A percentile compares a stretch with the other conserved stretches of the same genome.
These are phyloP conservation scores for Aspergillus aculeatinus DNA, from an alignment of 2,329 filamentous ascomycete genomes.

Conservation along the genomic window DNA sequence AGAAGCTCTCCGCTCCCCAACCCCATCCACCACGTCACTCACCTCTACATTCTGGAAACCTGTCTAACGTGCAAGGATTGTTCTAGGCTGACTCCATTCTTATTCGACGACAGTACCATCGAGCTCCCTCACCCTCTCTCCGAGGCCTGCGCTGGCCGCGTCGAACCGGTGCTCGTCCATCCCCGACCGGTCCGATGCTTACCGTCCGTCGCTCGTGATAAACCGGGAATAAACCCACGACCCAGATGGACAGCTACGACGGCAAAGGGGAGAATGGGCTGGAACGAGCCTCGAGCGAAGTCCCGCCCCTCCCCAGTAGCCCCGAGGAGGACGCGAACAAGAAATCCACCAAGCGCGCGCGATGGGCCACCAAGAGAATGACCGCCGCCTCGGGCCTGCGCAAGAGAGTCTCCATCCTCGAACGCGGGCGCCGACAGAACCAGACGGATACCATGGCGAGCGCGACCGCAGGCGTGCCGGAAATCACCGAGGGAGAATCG, in stretches of 20 bases:
- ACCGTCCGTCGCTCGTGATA: not conserved
- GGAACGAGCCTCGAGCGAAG: slow-evolving; percentile 1
- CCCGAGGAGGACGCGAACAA: not conserved
- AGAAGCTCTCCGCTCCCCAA: not conserved
- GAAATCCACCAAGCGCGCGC: slow-evolving; percentile 7
- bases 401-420: slow-evolving; percentile 5
- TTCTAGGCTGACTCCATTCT: not conserved
- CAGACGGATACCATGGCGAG: not conserved
- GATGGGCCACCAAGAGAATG: slow-evolving; percentile 7
- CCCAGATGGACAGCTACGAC: not conserved
- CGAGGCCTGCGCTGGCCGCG: slow-evolving; percentile 7
- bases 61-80: not conserved
- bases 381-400: slow-evolving; percentile 1
- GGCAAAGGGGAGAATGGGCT: slow-evolving; percentile 3
- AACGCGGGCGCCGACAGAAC: not conserved
- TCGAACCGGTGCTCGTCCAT: not conserved
- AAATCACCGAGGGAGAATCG: not conserved
- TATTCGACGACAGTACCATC: not conserved
- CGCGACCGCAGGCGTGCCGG: not conserved
- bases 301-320: not conserved
- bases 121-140: not conserved
- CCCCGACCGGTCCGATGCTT: slow-evolving; percentile 2
- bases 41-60: not conserved
- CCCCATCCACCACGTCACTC: not conserved
- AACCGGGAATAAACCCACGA: not conserved